Conservation (phyloP, 345 rosid species). For the Melaleuca quinquenervia region DNA sequence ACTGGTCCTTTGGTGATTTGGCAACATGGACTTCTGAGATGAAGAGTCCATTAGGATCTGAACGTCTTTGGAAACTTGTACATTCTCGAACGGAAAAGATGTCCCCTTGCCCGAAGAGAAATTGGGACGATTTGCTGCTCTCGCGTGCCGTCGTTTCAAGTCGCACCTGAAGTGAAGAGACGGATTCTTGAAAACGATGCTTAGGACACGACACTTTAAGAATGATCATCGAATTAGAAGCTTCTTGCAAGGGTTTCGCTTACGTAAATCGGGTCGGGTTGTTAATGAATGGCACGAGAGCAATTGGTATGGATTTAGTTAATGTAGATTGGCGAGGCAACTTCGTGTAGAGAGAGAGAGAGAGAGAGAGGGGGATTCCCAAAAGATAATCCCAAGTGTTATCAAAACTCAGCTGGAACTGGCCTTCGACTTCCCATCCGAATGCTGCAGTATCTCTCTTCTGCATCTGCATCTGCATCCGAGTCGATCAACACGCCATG, state of each 20-base stretch:
- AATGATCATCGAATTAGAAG: not conserved
- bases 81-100: not conserved
- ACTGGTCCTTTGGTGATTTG: not conserved
- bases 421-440: too few species aligned
- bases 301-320: too few species aligned
- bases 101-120: not conserved
- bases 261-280: too few species aligned
- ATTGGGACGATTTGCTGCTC: not conserved
- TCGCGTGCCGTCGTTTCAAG: not conserved
- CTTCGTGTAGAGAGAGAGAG: too few species aligned
- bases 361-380: too few species aligned
- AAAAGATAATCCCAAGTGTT: too few species aligned
- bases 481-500: not conserved
- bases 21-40: not conserved
- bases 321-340: too few species aligned
- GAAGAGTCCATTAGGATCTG: not conserved
- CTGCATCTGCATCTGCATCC: not conserved
- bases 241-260: too few species aligned
- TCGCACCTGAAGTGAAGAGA: not conserved
- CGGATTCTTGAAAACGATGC: not conserved
- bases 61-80: not conserved
- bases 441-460: too few species aligned
- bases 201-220: not conserved
- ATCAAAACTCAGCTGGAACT: too few species aligned
- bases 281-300: not conserved